Conservation (phyloP, 371 early-diverging fungal genomes). For the Rhizopus stolonifer region DNA sequence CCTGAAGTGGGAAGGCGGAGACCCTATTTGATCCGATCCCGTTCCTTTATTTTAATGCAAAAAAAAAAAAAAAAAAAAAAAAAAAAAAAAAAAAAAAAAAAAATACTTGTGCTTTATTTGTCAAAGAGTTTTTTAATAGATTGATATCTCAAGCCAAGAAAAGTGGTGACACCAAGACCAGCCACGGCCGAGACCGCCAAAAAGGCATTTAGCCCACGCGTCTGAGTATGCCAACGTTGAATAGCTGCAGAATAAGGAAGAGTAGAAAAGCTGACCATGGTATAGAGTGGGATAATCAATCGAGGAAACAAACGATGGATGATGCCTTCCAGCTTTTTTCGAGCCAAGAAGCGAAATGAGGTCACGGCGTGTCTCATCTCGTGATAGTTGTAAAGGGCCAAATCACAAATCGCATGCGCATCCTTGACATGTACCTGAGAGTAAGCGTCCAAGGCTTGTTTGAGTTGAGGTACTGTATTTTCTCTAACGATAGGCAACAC, state of each 20-base stretch:
- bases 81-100: too few species aligned
- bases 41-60: too few species aligned
- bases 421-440: conserved; percentile 73
- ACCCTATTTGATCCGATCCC: too few species aligned
- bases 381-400: conserved; percentile 92
- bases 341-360: conserved; percentile 63
- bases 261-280: conserved; percentile 93
- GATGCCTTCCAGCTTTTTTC: conserved; percentile 77
- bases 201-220: conserved; percentile 47
- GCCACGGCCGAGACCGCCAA: conserved; percentile 10
- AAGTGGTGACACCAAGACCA: conserved; percentile 4
- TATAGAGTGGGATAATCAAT: conserved; percentile 85
- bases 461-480: conserved; percentile 33
- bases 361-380: conserved; percentile 93
- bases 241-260: conserved; percentile 83
- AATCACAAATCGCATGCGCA: conserved; percentile 89
- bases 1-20: too few species aligned
- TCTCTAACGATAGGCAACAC: conserved; percentile 29
- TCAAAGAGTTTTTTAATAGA: too few species aligned
- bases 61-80: conserved; percentile 6
- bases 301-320: conserved; percentile 75
- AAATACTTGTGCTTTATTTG: too few species aligned
- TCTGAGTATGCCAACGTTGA: conserved; percentile 58
- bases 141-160: conserved; percentile 11
- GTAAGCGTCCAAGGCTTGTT: conserved; percentile 71